phyloP scores from a whole-genome alignment of 805 yeast genomes.

The Saccharomycopsis sp. region DNA sequence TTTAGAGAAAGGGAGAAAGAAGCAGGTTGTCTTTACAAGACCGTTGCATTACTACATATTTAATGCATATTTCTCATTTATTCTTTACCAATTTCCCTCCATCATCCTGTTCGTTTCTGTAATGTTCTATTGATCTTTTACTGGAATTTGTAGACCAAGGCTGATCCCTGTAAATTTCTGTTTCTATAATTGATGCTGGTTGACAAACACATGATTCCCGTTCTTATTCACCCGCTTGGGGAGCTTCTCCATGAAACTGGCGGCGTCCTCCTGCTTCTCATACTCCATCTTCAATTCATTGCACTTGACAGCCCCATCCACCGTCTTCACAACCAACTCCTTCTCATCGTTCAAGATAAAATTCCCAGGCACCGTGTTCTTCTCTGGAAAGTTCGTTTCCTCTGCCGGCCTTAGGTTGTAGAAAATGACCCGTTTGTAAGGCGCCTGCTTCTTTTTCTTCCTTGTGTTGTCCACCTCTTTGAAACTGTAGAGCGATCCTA shows the following conservation, averaged over 20 bases:
- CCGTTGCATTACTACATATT: too few relatives aligned
- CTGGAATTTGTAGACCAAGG: too few relatives aligned
- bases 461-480: conserved; percentile 27
- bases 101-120: too few relatives aligned
- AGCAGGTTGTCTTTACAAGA: too few relatives aligned
- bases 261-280: conserved; percentile 37
- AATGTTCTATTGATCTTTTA: too few relatives aligned
- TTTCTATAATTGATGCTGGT: too few relatives aligned
- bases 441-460: conserved; percentile 28
- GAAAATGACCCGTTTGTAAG: conserved; percentile 38
- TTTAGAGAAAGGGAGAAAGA: too few relatives aligned
- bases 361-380: conserved; percentile 23
- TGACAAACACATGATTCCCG: too few relatives aligned
- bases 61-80: too few relatives aligned
- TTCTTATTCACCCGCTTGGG: conserved; percentile 31
- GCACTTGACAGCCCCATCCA: conserved; percentile 34
- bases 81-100: too few relatives aligned
- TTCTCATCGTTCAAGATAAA: conserved; percentile 25
- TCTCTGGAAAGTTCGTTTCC: background rate
- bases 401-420: conserved; percentile 27
- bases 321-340: conserved; percentile 34
- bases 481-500: conserved; percentile 46
- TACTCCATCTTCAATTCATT: conserved; percentile 45
- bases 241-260: conserved; percentile 35
- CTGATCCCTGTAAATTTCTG: too few relatives aligned